Conservation (phyloP, 192 early-diverging fungal genomes). For the Radiomyces spectabilis region DNA sequence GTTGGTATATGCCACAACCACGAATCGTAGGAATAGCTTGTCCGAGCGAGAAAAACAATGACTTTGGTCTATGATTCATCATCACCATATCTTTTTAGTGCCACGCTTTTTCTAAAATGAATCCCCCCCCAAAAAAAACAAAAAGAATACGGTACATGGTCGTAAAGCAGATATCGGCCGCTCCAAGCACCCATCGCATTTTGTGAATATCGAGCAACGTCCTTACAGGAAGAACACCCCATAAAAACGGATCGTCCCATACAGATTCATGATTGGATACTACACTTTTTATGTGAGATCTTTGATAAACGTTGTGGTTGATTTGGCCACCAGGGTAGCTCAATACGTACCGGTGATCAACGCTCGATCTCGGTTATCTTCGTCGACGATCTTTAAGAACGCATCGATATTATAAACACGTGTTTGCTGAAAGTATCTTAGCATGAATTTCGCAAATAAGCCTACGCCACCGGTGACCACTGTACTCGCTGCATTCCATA, state of each 20-base stretch:
- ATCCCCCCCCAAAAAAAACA: too few relatives aligned
- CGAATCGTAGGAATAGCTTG: constrained; percentile 79
- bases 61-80: constrained; percentile 41
- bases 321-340: not conserved
- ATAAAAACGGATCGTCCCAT: constrained; percentile 69
- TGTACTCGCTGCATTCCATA: constrained; percentile 23
- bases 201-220: constrained; percentile 36
- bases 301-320: not conserved
- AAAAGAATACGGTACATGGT: too few relatives aligned
- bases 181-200: constrained; percentile 82
- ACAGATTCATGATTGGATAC: constrained; percentile 71
- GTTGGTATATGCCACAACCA: constrained; percentile 81
- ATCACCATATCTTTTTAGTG: too few relatives aligned
- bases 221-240: constrained; percentile 62
- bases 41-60: constrained; percentile 67
- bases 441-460: constrained; percentile 22
- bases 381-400: constrained; percentile 47
- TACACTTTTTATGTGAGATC: constrained; percentile 1
- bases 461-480: constrained; percentile 15
- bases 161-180: constrained; percentile 78
- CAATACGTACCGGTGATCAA: constrained; percentile 51
- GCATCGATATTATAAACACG: constrained; percentile 49
- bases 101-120: too few relatives aligned
- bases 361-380: constrained; percentile 44
- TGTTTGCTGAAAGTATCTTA: constrained; percentile 18